These are phyloP conservation scores for Aschersonia sp. DNA, from an alignment of 2,329 filamentous ascomycete genomes.

Conservation along the genomic window DNA sequence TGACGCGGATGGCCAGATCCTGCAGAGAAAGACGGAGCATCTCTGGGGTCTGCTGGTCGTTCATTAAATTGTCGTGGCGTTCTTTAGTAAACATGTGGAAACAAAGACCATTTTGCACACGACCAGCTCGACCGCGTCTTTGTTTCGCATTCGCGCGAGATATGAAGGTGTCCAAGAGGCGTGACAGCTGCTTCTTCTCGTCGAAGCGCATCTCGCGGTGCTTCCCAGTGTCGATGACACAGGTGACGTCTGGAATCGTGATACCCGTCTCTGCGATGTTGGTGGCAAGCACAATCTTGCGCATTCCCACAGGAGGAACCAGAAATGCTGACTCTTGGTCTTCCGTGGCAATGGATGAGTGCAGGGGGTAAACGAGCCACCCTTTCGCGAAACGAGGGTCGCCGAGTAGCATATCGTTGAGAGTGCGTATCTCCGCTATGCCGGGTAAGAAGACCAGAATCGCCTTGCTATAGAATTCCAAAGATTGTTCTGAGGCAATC, in stretches of 20 bases:
- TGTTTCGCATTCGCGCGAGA: conserved; percentile 94
- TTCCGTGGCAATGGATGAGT: conserved; percentile 90
- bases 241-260: conserved; percentile 94
- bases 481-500: conserved; percentile 56
- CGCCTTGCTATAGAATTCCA: conserved; percentile 67
- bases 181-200: conserved; percentile 79
- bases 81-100: conserved; percentile 92
- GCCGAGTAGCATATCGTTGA: conserved; percentile 74
- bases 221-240: conserved; percentile 91
- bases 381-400: conserved; percentile 60
- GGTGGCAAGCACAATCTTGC: conserved; percentile 92
- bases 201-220: conserved; percentile 97
- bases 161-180: conserved; percentile 88
- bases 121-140: conserved; percentile 79
- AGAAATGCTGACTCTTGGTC: conserved; percentile 91
- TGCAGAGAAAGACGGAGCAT: conserved; percentile 90
- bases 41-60: conserved; percentile 88
- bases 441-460: conserved; percentile 92
- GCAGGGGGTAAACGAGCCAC: conserved; percentile 81
- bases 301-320: conserved; percentile 63
- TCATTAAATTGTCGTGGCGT: conserved; percentile 72
- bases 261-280: conserved; percentile 99
- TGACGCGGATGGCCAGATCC: conserved; percentile 88
- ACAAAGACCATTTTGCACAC: conserved; percentile 88
- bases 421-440: conserved; percentile 77